Evolutionary conservation across 2,329 filamentous ascomycete genomes (phyloP), one percentile per base, ranked within the genome.

Genomic region (Stromatinia cepivora): DNA sequence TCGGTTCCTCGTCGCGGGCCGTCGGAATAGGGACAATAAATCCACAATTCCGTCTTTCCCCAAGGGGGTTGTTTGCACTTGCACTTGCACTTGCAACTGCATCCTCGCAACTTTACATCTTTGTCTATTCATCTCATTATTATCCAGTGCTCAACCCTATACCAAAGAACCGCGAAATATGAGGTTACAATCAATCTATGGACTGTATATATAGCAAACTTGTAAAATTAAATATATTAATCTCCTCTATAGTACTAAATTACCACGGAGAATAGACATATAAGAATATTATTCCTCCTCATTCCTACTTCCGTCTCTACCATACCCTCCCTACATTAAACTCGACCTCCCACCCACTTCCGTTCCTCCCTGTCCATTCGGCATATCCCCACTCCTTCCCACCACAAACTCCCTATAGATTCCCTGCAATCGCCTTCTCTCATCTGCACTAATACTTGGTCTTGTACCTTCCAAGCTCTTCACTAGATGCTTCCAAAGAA

Each of bases 341-440:
- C 93, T 98, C 75, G 91, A 94, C 78, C 95, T 85, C 20, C 94
- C 95, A 10, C 95, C 95, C 81, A 99, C 88, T 81, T 98, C 95
- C 79, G 90, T 96, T 69, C 91, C 92, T 0, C 92, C 93, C 80
- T 98, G 92, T 1, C 95, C 95, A 80, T 91, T 94, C 71, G 90
- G 92, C 92, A 99, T 93, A 82, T 98, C 94, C 10, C 95, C 95
- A 79, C 94, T 97, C 74, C 95, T 86, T 0, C 93, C 94, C 5
- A 92, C 92, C 0, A 97, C 90, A 83, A 99, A 99, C 81, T 99
- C 95, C 22, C 86, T 84, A 78, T 99, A 99, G 71, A 99, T 97
- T 53, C 87, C 87, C 76, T 87, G 85, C 73, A 99, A 80, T 70
- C 94, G 84, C 71, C 82, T 84, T 75, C 89, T 86, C 81, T 99